A percentile compares a stretch with the other conserved stretches of the same genome.
Evolutionary conservation across 352 stramenopile genomes (phyloP).

Genomic region (Pythium myriotylum): DNA sequence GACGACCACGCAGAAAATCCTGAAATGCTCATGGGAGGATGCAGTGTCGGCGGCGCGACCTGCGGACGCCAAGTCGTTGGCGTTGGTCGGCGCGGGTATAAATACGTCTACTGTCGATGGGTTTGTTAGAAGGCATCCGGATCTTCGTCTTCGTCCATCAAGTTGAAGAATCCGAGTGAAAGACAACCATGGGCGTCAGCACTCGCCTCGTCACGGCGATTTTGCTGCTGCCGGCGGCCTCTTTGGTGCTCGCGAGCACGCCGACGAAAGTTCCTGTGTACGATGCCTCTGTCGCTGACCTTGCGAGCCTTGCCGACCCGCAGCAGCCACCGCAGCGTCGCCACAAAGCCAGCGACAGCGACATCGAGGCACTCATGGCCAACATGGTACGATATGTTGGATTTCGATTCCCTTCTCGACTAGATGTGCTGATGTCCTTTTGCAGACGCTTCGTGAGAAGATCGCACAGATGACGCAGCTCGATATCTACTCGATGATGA

Average conservation of each 20-base stretch:
- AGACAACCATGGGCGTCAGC: not conserved
- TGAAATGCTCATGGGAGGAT: too few relatives aligned
- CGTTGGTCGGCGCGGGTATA: not conserved
- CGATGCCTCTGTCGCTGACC: slow-evolving; percentile 14
- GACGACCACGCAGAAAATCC: too few relatives aligned
- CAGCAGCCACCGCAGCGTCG: not conserved
- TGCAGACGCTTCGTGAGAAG: slow-evolving; percentile 63
- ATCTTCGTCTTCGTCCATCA: not conserved
- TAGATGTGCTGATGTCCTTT: not conserved
- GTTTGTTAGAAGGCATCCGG: not conserved
- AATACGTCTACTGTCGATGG: not conserved
- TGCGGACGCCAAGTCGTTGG: not conserved
- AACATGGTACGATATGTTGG: slow-evolving; percentile 29
- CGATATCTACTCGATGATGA: slow-evolving; percentile 86
- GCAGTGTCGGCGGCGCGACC: too few relatives aligned
- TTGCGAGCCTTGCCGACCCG: slow-evolving; percentile 1
- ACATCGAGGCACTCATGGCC: slow-evolving; percentile 28
- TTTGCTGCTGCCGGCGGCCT: not conserved
- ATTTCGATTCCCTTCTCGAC: too few relatives aligned
- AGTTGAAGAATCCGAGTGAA: not conserved
- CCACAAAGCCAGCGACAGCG: not conserved
- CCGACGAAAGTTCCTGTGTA: slow-evolving; percentile 8
- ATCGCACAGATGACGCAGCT: slow-evolving; percentile 91
- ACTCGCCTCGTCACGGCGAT: not conserved
- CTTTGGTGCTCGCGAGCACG: too few relatives aligned